Evolutionary conservation across 345 rosid species (phyloP).

Genomic region (Bretschneidera sinensis): DNA sequence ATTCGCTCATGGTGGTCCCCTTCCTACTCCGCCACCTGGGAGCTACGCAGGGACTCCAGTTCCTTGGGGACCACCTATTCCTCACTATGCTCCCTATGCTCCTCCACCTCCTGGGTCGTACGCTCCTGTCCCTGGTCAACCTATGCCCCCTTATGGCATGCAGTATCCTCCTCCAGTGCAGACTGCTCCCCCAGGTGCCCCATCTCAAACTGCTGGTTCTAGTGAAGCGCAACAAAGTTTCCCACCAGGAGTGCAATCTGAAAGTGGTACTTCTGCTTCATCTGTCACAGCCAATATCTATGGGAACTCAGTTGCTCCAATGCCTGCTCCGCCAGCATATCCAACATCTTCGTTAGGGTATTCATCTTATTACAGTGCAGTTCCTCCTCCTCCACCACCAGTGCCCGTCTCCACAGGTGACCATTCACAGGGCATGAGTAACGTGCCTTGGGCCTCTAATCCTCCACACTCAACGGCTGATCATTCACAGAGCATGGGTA

Average conservation of each 20-base stretch:
- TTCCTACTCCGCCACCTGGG: slow-evolving; percentile 45
- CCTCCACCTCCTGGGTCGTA: slow-evolving; percentile 79
- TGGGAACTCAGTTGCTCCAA: slow-evolving; percentile 39
- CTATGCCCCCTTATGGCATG: slow-evolving; percentile 85
- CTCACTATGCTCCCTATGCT: slow-evolving; percentile 73
- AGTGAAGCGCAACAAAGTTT: slow-evolving; percentile 70
- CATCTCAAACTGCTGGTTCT: slow-evolving; percentile 39
- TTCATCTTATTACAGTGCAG: slow-evolving; percentile 69
- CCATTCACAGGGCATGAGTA: slow-evolving; percentile 48
- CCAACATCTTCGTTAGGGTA: slow-evolving; percentile 48
- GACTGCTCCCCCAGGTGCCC: slow-evolving; percentile 66
- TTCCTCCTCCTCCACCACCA: slow-evolving; percentile 66
- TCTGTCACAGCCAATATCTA: slow-evolving; percentile 47
- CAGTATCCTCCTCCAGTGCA: slow-evolving; percentile 69
- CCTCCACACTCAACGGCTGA: slow-evolving; percentile 31
- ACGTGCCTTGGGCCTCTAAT: slow-evolving; percentile 63
- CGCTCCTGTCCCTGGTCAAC: slow-evolving; percentile 77
- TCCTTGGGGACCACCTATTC: slow-evolving; percentile 93
- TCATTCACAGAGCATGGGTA: slow-evolving; percentile 26
- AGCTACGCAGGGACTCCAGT: slow-evolving; percentile 57
- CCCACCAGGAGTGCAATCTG: slow-evolving; percentile 91
- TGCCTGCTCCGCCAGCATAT: slow-evolving; percentile 62
- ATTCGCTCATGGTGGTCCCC: slow-evolving; percentile 66
- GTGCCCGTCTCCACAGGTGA: slow-evolving; percentile 43
- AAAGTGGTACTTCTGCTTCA: slow-evolving; percentile 47